Evolutionary conservation across 2,329 filamentous ascomycete genomes (phyloP), one percentile per base, ranked within the genome.

Genomic region (Microcyclospora pomicola): DNA sequence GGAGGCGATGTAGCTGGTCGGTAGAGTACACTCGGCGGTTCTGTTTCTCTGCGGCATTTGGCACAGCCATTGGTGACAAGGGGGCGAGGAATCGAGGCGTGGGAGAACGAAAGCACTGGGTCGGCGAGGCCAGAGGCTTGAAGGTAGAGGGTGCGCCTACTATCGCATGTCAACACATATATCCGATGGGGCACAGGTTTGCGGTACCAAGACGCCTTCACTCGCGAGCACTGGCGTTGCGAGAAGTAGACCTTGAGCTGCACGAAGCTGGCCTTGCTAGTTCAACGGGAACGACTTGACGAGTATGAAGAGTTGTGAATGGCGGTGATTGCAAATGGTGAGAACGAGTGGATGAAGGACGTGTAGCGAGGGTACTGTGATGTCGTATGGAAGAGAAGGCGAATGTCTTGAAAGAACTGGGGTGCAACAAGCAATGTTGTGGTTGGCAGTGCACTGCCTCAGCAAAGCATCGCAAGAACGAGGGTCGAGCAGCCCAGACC

Each of bases 271-370:
- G 42, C 41, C n/a, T n/a, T n/a, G n/a, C n/a, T n/a, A n/a, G n/a
- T n/a, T n/a, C n/a, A n/a, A n/a, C n/a, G n/a, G n/a, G n/a, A n/a
- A n/a, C n/a, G n/a, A n/a, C n/a, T n/a, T n/a, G n/a, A n/a, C n/a
- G n/a, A 41, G 35, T 56, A 57, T 53, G 43, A 57, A 57, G 54
- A 56, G 51, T 48, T 55, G 53, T 43, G 44, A 54, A 57, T 57
- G 54, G 51, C 42, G 34, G 46, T 34, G 42, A 31, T 50, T 53
- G 50, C 45, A 41, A 55, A 54, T 51, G 35, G 41, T 34, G 35
- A 35, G 45, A 49, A 31, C 43, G 43, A 48, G 41, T 38, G 42
- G 44, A 42, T 42, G 42, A 29, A 32, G 28, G 19, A 43, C 34
- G 16, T 28, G 10, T 38, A 30, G 27, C 24, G 27, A 31, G n/a